Evolutionary conservation across 176 grass and related monocot species (phyloP).

Genomic region (Poa annua): DNA sequence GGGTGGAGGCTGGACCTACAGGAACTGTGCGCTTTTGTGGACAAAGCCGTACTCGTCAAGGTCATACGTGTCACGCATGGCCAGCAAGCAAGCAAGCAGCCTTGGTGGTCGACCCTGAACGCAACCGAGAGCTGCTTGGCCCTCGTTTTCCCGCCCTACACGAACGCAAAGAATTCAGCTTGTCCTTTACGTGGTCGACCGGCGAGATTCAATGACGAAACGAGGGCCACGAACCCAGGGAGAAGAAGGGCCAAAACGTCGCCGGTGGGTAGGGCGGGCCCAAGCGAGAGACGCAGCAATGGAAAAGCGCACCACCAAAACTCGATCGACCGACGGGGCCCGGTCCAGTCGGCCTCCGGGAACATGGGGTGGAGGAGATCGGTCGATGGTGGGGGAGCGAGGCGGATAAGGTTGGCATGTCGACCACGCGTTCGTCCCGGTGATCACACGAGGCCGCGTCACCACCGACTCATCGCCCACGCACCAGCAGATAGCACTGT

Average conservation of each 20-base stretch:
- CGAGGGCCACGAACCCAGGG: background rate
- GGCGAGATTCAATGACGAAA: background rate
- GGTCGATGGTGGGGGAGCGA: background rate
- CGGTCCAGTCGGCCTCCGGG: background rate
- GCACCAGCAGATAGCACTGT: slow-evolving; percentile 13
- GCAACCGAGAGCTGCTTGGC: background rate
- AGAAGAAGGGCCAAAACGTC: background rate
- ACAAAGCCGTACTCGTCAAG: background rate
- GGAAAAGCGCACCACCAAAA: background rate
- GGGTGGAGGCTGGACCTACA: background rate
- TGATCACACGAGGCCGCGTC: slow-evolving; percentile 12
- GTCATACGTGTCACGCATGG: slow-evolving; percentile 12
- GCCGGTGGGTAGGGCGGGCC: background rate
- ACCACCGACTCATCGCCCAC: slow-evolving; percentile 13
- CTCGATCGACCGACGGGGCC: background rate
- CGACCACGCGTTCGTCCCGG: background rate
- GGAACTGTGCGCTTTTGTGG: background rate
- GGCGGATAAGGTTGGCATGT: slow-evolving; percentile 1
- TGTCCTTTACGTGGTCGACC: background rate
- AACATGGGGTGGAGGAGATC: background rate
- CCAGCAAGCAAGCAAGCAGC: background rate
- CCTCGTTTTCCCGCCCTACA: background rate
- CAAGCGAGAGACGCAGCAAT: background rate
- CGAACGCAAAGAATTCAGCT: background rate
- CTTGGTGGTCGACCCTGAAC: background rate